Conservation (phyloP, 2,329 filamentous ascomycete genomes). For the Metarhizium humberi region DNA sequence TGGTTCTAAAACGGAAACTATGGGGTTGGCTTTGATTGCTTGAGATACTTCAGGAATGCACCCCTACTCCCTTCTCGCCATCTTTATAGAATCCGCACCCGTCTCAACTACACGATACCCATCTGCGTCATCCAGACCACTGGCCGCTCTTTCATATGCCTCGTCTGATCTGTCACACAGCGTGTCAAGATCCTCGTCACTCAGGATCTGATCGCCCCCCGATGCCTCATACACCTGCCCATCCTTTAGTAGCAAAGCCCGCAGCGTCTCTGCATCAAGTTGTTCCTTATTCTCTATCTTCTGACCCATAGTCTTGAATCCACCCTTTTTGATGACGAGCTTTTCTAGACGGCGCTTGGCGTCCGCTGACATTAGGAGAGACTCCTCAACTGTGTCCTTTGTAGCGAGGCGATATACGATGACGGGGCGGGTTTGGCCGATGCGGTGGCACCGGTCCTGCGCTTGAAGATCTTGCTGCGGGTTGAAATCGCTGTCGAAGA, state of each 20-base stretch:
- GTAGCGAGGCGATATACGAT: conserved; percentile 92
- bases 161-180: conserved; percentile 66
- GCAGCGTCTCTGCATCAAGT: conserved; percentile 52
- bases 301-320: conserved; percentile 62
- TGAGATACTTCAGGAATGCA: too few species aligned
- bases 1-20: too few species aligned
- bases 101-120: conserved; percentile 76
- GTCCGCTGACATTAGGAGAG: conserved; percentile 76
- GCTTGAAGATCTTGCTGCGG: conserved; percentile 95
- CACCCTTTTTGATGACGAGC: conserved; percentile 88
- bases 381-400: conserved; percentile 85
- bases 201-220: conserved; percentile 58
- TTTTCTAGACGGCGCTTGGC: conserved; percentile 89
- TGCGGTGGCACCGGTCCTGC: conserved; percentile 89
- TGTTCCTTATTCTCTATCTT: conserved; percentile 44
- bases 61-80: conserved; percentile 17
- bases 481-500: conserved; percentile 89
- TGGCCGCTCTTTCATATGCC: conserved; percentile 63
- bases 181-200: conserved; percentile 65
- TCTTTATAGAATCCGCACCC: conserved; percentile 41
- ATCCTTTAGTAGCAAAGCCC: conserved; percentile 57
- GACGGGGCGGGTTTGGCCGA: conserved; percentile 86
- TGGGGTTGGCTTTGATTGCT: too few species aligned
- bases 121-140: conserved; percentile 63
- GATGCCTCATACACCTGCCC: conserved; percentile 55